Evolutionary conservation across 2,329 filamentous ascomycete genomes (phyloP).

Genomic region (Neofusicoccum kwambonambiense): DNA sequence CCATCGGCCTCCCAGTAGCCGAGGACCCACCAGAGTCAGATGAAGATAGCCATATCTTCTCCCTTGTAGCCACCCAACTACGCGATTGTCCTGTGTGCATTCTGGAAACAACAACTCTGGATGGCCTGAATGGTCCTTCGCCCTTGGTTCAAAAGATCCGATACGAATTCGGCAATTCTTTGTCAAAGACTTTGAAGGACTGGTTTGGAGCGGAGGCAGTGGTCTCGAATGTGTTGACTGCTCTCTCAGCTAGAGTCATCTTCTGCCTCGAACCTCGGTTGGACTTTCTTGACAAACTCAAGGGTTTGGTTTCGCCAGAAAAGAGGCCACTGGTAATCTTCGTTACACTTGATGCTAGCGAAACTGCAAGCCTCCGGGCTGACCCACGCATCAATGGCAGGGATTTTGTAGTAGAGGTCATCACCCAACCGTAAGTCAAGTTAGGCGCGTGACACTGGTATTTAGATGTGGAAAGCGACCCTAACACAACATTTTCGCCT

Average conservation of each 20-base stretch:
- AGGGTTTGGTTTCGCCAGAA: not conserved
- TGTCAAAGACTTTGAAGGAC: conserved; percentile 24
- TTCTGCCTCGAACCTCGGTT: conserved; percentile 35
- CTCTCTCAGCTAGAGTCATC: conserved; percentile 26
- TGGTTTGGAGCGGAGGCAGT: conserved; percentile 15
- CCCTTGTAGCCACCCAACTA: not conserved
- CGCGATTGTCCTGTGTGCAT: conserved; percentile 28
- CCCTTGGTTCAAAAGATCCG: not conserved
- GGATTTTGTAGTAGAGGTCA: conserved; percentile 34
- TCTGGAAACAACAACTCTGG: conserved; percentile 21
- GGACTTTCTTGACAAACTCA: conserved; percentile 29
- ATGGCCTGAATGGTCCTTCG: not conserved
- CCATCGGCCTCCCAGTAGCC: conserved; percentile 1
- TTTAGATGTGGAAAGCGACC: too few species aligned
- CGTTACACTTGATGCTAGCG: conserved; percentile 32
- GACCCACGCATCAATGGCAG: conserved; percentile 30
- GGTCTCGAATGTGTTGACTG: not conserved
- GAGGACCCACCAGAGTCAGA: not conserved
- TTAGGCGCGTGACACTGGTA: too few species aligned
- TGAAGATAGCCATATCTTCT: not conserved
- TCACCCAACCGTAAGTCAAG: conserved; percentile 33
- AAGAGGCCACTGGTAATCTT: conserved; percentile 30
- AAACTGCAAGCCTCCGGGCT: conserved; percentile 33
- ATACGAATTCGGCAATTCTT: conserved; percentile 22
- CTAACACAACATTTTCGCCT: not conserved